Evolutionary conservation across 2,329 filamentous ascomycete genomes (phyloP).

Genomic region (Pseudocercospora macadamiae): DNA sequence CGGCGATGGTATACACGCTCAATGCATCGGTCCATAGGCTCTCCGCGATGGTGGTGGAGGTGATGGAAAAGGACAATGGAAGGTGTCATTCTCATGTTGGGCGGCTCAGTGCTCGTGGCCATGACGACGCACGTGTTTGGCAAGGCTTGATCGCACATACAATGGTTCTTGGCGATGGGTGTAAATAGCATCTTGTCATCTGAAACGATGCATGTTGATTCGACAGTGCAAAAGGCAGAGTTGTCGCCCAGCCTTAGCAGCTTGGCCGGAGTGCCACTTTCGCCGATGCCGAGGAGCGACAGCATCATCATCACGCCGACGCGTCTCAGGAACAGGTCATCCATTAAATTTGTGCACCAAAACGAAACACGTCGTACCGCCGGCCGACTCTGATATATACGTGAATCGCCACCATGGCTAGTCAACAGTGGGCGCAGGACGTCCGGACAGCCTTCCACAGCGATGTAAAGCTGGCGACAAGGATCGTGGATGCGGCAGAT

Average conservation of each 20-base stretch:
- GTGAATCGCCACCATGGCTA: background rate
- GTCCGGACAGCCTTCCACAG: slow-evolving; percentile 25
- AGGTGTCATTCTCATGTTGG: background rate
- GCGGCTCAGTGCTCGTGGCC: background rate
- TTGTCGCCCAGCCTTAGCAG: slow-evolving; percentile 10
- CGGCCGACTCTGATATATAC: background rate
- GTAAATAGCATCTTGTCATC: background rate
- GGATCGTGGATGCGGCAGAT: slow-evolving; percentile 23
- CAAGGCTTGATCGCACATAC: slow-evolving; percentile 5
- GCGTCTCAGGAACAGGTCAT: background rate
- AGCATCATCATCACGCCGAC: background rate
- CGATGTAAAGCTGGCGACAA: slow-evolving; percentile 20
- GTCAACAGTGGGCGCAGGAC: slow-evolving; percentile 15
- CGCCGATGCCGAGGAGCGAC: background rate
- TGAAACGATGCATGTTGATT: slow-evolving; percentile 5
- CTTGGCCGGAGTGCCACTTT: background rate
- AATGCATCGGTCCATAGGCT: background rate
- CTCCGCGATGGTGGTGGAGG: background rate
- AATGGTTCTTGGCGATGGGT: background rate
- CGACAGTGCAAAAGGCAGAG: slow-evolving; percentile 2
- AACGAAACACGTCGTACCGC: background rate
- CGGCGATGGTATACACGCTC: background rate
- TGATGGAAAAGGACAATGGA: background rate
- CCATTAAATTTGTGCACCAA: background rate
- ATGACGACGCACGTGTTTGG: slow-evolving; percentile 18